A percentile compares a stretch with the other conserved stretches of the same genome.
phyloP scores from a whole-genome alignment of 1,284 basidiomycete genomes.

The Sporisorium sorghi region DNA sequence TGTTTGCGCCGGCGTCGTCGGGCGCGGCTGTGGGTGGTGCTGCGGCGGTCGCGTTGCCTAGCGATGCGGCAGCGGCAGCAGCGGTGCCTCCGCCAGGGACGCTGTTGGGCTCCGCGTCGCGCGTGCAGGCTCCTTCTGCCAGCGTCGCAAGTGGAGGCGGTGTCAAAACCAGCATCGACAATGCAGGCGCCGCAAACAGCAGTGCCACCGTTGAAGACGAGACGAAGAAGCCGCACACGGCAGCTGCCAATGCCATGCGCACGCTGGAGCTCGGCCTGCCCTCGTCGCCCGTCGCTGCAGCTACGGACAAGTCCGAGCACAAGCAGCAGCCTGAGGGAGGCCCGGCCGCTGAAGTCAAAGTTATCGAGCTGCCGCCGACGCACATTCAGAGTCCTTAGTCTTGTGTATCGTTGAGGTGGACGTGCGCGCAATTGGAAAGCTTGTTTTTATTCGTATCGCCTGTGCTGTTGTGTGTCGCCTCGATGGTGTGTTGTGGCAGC shows the following conservation, averaged over 20 bases:
- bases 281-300: constrained; percentile 11
- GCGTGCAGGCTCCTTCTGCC: constrained; percentile 9
- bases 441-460: constrained; percentile 8
- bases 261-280: constrained; percentile 21
- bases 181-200: no score
- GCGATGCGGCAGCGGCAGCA: constrained; percentile 1
- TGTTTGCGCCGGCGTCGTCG: constrained; percentile 16
- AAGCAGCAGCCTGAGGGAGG: constrained; percentile 1
- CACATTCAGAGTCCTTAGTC: constrained; percentile 26
- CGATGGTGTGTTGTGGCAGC: neutral
- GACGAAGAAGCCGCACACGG: constrained; percentile 3
- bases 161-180: neutral
- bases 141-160: neutral
- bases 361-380: constrained; percentile 35
- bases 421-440: constrained; percentile 3
- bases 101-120: constrained; percentile 6
- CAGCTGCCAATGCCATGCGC: constrained; percentile 29
- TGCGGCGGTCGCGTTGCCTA: constrained; percentile 3
- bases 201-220: constrained; percentile 1
- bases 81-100: no score
- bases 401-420: neutral
- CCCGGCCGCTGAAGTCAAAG: constrained; percentile 8
- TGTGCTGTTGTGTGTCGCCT: no score
- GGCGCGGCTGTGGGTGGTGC: constrained; percentile 4
- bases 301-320: constrained; percentile 9